Percentiles rank a stretch among this genome's conserved stretches.
Conservation (phyloP, 805 yeast genomes). For the Hanseniaspora lindneri region DNA sequence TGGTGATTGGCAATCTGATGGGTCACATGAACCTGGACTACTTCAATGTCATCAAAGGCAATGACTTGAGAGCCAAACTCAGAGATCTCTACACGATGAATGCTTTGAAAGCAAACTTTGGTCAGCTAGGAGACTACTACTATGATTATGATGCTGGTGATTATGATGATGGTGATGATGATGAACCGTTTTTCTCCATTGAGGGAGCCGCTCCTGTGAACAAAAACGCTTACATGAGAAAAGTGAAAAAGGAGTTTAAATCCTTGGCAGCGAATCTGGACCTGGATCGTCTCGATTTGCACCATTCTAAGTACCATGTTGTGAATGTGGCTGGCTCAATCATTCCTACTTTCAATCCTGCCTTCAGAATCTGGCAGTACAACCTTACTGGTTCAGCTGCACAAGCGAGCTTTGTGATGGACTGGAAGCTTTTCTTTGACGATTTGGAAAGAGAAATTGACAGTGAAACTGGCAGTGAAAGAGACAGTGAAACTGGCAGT, state of each 20-base stretch:
- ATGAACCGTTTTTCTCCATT: constrained; percentile 31
- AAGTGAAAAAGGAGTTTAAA: constrained; percentile 21
- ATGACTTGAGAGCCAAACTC: constrained; percentile 23
- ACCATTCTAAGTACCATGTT: constrained; percentile 37
- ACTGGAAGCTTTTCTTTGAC: constrained; percentile 51
- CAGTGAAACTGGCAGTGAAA: background rate
- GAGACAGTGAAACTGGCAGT: constrained; percentile 2
- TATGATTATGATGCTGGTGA: no score
- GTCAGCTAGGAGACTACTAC: no score
- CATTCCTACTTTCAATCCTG: constrained; percentile 77
- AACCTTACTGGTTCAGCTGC: constrained; percentile 45
- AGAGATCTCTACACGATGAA: constrained; percentile 2
- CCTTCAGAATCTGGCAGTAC: constrained; percentile 77
- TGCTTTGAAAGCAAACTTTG: constrained; percentile 5
- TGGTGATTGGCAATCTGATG: constrained; percentile 68
- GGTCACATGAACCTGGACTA: constrained; percentile 91
- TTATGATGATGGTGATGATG: constrained; percentile 24
- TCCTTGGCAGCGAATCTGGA: background rate
- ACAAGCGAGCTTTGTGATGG: constrained; percentile 22
- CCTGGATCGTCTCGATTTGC: background rate
- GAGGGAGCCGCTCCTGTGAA: constrained; percentile 60
- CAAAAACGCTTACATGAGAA: constrained; percentile 49
- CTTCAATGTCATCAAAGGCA: constrained; percentile 63
- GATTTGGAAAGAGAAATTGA: constrained; percentile 33
- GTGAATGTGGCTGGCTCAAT: constrained; percentile 63